phyloP scores from a whole-genome alignment of 1,139 yeast genomes.

The Blastobotrys ciferrii region DNA sequence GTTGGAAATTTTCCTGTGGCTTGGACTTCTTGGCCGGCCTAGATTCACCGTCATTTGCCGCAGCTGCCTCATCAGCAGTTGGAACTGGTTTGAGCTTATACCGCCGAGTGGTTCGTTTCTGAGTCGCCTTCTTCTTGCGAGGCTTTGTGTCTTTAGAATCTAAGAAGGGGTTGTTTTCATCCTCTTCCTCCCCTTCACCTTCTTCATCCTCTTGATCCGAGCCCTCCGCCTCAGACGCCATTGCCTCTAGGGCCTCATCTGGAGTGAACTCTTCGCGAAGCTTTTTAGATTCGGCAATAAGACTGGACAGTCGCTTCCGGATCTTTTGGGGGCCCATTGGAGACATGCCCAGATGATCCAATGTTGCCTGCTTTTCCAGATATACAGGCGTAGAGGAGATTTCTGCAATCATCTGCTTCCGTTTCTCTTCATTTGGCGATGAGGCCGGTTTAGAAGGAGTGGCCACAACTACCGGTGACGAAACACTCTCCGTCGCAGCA shows the following conservation, averaged over 20 bases:
- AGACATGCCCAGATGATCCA: neutral
- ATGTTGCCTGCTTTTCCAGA: neutral
- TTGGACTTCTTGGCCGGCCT: neutral
- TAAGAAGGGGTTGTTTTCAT: neutral
- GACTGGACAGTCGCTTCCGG: conserved; percentile 16
- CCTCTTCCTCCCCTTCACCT: neutral
- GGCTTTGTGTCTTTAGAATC: neutral
- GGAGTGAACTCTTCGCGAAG: conserved; percentile 5
- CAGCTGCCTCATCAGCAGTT: neutral
- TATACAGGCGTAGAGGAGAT: neutral
- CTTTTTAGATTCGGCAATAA: conserved; percentile 20
- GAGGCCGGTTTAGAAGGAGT: conserved; percentile 11
- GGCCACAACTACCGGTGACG: conserved; percentile 1
- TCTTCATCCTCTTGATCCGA: neutral
- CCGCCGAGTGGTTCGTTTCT: neutral
- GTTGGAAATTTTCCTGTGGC: neutral
- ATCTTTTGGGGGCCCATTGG: conserved; percentile 10
- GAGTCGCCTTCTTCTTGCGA: conserved; percentile 3
- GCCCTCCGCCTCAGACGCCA: neutral
- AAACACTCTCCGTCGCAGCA: conserved; percentile 2
- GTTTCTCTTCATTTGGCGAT: neutral
- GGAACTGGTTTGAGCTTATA: conserved; percentile 1
- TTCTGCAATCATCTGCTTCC: neutral
- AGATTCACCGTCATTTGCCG: neutral
- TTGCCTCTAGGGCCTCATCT: neutral